phyloP scores from a whole-genome alignment of 192 early-diverging fungal species.

The Coemansia sp. region DNA sequence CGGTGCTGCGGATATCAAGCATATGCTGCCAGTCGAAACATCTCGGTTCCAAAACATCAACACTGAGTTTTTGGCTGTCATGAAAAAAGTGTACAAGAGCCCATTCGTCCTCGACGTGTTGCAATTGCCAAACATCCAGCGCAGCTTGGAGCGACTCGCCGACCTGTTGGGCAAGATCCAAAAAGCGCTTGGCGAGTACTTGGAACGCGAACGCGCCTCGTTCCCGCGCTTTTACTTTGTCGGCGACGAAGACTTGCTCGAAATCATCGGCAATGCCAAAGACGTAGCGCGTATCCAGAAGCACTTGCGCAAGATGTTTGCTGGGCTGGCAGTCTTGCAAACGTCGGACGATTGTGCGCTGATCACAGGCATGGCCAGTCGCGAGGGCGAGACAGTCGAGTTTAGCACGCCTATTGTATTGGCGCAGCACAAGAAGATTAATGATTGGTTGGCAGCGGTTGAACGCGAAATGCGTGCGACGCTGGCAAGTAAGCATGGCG shows the following conservation, averaged over 20 bases:
- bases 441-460: slow-evolving; percentile 93
- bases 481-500: slow-evolving; percentile 71
- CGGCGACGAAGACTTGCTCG: slow-evolving; percentile 99
- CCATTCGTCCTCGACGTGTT: slow-evolving; percentile 96
- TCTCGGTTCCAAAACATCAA: slow-evolving; percentile 96
- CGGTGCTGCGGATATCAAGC: slow-evolving; percentile 95
- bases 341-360: slow-evolving; percentile 72
- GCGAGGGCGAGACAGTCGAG: slow-evolving; percentile 85
- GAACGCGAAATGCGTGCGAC: slow-evolving; percentile 94
- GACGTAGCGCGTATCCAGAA: slow-evolving; percentile 95
- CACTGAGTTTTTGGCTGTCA: slow-evolving; percentile 93
- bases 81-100: slow-evolving; percentile 99
- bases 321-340: slow-evolving; percentile 83
- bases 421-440: slow-evolving; percentile 84
- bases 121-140: slow-evolving; percentile 89
- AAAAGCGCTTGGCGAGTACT: slow-evolving; percentile 96
- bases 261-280: slow-evolving; percentile 98
- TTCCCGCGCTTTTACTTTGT: slow-evolving; percentile 99
- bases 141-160: slow-evolving; percentile 89
- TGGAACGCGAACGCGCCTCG: slow-evolving; percentile 92
- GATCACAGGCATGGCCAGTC: slow-evolving; percentile 83
- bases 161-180: slow-evolving; percentile 95
- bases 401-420: slow-evolving; percentile 79
- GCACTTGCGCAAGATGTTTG: slow-evolving; percentile 99
- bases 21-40: slow-evolving; percentile 93